Conservation (phyloP, 2,329 filamentous ascomycete species). For the Esteya vermicola region DNA sequence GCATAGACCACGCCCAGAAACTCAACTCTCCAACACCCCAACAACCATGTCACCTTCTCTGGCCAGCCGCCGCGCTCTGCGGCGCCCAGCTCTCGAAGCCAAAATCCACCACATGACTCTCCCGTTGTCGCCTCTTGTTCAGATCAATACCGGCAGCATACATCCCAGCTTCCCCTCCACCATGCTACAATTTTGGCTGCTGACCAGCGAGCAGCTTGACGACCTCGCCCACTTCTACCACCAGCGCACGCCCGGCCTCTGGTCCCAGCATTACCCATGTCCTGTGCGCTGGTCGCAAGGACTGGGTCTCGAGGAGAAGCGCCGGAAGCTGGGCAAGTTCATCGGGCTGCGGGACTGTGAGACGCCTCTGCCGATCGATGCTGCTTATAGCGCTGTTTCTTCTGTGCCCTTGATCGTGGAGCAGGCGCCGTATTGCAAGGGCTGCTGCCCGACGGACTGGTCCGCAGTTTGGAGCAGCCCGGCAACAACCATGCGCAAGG, state of each 20-base stretch:
- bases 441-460: not conserved
- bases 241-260: slow-evolving; percentile 45
- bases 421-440: not conserved
- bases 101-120: slow-evolving; percentile 55
- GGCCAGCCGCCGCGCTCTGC: slow-evolving; percentile 22
- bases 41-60: slow-evolving; percentile 14
- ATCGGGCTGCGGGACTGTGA: slow-evolving; percentile 52
- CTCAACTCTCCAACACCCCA: not conserved
- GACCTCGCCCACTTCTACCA: slow-evolving; percentile 59
- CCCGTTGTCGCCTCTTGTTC: slow-evolving; percentile 51
- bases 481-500: not conserved
- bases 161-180: slow-evolving; percentile 52
- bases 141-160: slow-evolving; percentile 44
- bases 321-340: slow-evolving; percentile 57
- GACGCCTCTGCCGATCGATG: slow-evolving; percentile 14
- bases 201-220: slow-evolving; percentile 59
- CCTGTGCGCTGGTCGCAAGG: slow-evolving; percentile 46
- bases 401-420: not conserved
- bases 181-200: slow-evolving; percentile 58
- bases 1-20: not conserved
- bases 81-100: slow-evolving; percentile 36
- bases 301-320: slow-evolving; percentile 49
- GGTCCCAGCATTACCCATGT: slow-evolving; percentile 48
- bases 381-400: not conserved
- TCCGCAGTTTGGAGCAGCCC: no score